These are phyloP conservation scores for Aspergillus hortae DNA, from an alignment of 2,329 filamentous ascomycete genomes.

Conservation along the genomic window DNA sequence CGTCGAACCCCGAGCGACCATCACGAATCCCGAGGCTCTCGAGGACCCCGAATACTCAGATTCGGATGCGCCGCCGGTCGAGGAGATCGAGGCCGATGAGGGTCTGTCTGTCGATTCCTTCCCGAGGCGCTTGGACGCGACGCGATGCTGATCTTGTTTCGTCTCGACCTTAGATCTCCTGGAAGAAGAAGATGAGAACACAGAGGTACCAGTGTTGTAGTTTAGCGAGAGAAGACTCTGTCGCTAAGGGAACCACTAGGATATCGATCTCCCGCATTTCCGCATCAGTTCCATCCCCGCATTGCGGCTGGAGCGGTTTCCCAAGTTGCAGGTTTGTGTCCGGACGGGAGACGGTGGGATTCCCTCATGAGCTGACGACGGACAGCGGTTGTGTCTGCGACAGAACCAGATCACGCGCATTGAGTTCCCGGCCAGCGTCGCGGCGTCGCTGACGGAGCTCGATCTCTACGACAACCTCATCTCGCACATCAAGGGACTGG, in stretches of 20 bases:
- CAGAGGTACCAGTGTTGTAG: constrained; percentile 41
- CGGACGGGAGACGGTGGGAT: neutral
- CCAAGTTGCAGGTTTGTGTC: constrained; percentile 56
- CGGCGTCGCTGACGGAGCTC: constrained; percentile 70
- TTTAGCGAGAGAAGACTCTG: neutral
- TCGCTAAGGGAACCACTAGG: constrained; percentile 42
- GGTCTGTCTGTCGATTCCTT: constrained; percentile 44
- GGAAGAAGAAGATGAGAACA: constrained; percentile 54
- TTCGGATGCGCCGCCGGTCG: constrained; percentile 62
- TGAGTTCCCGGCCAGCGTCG: constrained; percentile 66
- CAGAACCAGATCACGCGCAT: constrained; percentile 86
- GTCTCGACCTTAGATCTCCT: constrained; percentile 49
- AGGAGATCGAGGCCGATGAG: constrained; percentile 78
- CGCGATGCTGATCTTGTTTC: constrained; percentile 11
- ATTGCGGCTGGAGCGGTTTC: constrained; percentile 80
- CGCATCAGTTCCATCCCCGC: constrained; percentile 74
- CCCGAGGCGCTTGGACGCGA: neutral
- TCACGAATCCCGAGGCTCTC: constrained; percentile 76
- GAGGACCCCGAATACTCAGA: constrained; percentile 85
- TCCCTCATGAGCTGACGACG: neutral
- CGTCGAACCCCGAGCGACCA: constrained; percentile 64
- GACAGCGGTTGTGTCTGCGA: constrained; percentile 73
- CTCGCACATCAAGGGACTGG: constrained; percentile 77
- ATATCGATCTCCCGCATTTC: constrained; percentile 87
- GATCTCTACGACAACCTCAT: constrained; percentile 98